Conservation (phyloP, 805 yeast genomes). For the Jamesozyma rosinii region DNA sequence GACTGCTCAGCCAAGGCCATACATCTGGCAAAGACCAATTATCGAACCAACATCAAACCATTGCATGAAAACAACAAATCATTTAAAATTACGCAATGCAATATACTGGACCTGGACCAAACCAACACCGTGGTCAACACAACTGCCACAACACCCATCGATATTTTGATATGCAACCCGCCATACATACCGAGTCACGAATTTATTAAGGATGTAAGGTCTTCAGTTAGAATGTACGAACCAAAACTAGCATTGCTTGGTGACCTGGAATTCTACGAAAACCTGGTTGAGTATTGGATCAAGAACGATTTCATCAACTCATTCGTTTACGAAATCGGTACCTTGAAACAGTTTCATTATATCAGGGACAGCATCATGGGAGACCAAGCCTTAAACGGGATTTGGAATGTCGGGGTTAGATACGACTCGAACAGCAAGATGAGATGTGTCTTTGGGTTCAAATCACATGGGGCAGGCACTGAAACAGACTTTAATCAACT, state of each 20-base stretch:
- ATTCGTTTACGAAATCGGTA: constrained; percentile 74
- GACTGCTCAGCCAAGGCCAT: constrained; percentile 53
- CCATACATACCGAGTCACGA: constrained; percentile 54
- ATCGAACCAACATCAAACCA: not conserved
- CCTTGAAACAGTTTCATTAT: constrained; percentile 42
- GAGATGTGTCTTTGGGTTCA: constrained; percentile 62
- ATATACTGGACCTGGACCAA: not conserved
- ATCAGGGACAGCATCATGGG: constrained; percentile 24
- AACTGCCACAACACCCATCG: constrained; percentile 20
- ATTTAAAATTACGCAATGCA: not conserved
- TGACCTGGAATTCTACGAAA: constrained; percentile 56
- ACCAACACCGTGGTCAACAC: not conserved
- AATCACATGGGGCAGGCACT: constrained; percentile 5
- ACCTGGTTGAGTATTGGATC: constrained; percentile 42
- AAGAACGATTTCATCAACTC: constrained; percentile 31
- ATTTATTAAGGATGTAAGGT: constrained; percentile 38
- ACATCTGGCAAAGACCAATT: constrained; percentile 19
- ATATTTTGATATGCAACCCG: constrained; percentile 75
- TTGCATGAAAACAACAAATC: not conserved
- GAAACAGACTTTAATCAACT: constrained; percentile 7
- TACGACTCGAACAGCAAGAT: constrained; percentile 44
- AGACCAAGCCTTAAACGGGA: constrained; percentile 10
- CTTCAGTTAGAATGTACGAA: constrained; percentile 63
- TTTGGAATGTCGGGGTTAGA: constrained; percentile 44
- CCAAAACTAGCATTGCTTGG: constrained; percentile 78